Evolutionary conservation across 202 grass and related monocot genomes (phyloP).

Genomic region (Schoenoplectus triqueter): DNA sequence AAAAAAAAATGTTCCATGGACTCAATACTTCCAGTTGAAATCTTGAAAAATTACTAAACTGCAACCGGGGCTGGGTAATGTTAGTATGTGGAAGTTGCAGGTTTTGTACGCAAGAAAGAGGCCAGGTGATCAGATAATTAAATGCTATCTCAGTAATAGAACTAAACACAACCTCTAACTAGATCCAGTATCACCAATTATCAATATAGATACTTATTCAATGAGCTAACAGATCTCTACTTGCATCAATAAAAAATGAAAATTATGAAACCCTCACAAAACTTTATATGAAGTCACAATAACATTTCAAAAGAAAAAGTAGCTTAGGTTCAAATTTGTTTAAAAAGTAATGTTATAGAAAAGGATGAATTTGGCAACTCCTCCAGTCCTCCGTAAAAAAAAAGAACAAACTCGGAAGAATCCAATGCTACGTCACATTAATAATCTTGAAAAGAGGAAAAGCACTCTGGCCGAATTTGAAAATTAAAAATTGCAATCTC

Average conservation of each 20-base stretch:
- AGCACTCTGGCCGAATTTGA: constrained; percentile 11
- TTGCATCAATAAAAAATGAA: background rate
- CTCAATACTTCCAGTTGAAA: background rate
- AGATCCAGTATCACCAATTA: no score
- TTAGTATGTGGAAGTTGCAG: background rate
- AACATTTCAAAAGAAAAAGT: background rate
- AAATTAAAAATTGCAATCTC: constrained; percentile 15
- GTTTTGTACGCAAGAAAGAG: background rate
- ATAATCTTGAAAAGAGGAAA: background rate
- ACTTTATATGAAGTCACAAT: background rate
- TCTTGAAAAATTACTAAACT: background rate
- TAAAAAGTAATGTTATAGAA: background rate
- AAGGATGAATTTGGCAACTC: constrained; percentile 14
- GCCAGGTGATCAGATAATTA: background rate
- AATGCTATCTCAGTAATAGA: background rate
- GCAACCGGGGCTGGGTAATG: background rate
- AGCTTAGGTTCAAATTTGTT: constrained; percentile 28
- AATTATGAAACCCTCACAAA: background rate
- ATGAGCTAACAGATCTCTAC: no score
- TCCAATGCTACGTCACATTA: constrained; percentile 4
- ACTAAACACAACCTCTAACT: background rate
- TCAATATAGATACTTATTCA: no score
- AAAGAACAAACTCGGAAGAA: constrained; percentile 17
- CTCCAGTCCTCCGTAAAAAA: no score
- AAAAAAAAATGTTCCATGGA: background rate